A percentile compares a stretch with the other conserved stretches of the same genome.
These are phyloP conservation scores for Cladophialophora carrionii DNA, from an alignment of 2,329 filamentous ascomycete species.

Conservation along the genomic window DNA sequence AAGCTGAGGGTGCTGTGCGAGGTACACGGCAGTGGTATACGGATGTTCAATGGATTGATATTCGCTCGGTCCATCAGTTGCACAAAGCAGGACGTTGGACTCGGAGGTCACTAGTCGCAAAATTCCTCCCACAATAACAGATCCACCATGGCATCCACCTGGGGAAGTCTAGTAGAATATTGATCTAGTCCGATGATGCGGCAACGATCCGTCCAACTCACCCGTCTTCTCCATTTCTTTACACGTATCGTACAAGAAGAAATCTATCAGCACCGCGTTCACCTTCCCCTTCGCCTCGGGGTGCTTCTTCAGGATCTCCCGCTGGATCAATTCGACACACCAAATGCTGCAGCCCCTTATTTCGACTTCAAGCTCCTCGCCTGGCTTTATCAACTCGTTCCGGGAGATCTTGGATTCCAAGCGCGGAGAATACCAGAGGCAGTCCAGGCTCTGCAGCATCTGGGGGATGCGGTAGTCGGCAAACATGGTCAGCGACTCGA, in stretches of 20 bases:
- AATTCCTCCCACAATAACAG: neutral
- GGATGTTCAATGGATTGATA: neutral
- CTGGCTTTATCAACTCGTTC: conserved; percentile 68
- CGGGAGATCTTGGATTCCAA: conserved; percentile 71
- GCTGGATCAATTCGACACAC: conserved; percentile 85
- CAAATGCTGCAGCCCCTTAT: conserved; percentile 92
- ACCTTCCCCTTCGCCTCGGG: conserved; percentile 55
- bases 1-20: neutral
- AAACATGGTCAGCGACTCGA: conserved; percentile 92
- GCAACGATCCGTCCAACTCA: conserved; percentile 49
- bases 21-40: neutral
- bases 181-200: conserved; percentile 38
- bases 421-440: conserved; percentile 79
- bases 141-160: neutral
- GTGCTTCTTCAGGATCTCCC: conserved; percentile 75
- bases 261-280: conserved; percentile 94
- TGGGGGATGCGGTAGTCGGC: conserved; percentile 97
- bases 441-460: conserved; percentile 81
- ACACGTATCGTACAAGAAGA: conserved; percentile 93
- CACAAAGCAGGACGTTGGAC: neutral
- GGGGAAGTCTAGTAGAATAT: conserved; percentile 36
- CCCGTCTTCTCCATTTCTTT: conserved; percentile 73
- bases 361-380: conserved; percentile 80
- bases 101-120: neutral
- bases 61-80: neutral